Evolutionary conservation across 192 early-diverging fungal genomes (phyloP).

Genomic region (Coemansia sp.): DNA sequence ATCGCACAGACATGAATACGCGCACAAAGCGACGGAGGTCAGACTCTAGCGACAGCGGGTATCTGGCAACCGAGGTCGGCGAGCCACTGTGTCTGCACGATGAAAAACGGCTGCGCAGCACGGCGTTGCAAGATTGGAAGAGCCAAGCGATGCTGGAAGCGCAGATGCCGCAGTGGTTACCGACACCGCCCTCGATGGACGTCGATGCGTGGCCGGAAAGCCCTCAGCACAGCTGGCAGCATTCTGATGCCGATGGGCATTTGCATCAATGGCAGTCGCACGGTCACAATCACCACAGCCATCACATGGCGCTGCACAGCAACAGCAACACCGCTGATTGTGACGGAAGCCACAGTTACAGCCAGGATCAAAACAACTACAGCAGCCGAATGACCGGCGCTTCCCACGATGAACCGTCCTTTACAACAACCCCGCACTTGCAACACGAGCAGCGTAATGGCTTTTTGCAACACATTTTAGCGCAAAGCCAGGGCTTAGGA

Average conservation of each 20-base stretch:
- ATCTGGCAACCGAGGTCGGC: background rate
- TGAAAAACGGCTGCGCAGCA: conserved; percentile 3
- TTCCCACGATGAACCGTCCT: background rate
- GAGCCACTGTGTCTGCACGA: background rate
- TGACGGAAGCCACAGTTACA: background rate
- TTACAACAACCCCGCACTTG: too few relatives aligned
- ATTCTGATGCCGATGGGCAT: background rate
- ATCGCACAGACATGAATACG: background rate
- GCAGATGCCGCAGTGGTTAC: background rate
- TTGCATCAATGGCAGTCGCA: background rate
- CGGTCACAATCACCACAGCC: background rate
- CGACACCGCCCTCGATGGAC: background rate
- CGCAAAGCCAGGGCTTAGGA: too few relatives aligned
- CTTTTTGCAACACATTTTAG: too few relatives aligned
- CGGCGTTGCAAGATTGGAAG: conserved; percentile 8
- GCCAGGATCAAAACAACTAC: background rate
- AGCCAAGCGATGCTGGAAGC: background rate
- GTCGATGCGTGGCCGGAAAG: background rate
- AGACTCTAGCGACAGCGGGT: background rate
- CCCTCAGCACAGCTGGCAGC: background rate
- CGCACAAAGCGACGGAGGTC: conserved; percentile 4
- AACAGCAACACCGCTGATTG: background rate
- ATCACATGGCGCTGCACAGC: conserved; percentile 2
- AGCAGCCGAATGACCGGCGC: background rate
- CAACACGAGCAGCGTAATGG: too few relatives aligned